Conservation (phyloP, 129 eudicot genomes). For the Ambrosia artemisiifolia region DNA sequence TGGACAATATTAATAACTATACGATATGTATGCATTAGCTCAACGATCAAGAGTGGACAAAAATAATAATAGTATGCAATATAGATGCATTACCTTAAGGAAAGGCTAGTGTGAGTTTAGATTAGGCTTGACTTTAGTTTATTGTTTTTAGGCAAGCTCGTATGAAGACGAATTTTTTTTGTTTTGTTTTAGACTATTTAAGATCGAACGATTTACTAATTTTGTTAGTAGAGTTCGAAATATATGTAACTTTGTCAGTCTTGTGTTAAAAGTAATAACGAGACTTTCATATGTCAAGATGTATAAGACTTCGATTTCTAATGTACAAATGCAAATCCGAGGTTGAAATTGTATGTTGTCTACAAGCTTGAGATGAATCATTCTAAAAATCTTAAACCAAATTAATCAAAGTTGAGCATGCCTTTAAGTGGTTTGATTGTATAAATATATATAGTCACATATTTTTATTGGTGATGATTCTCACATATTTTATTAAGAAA, state of each 20-base stretch:
- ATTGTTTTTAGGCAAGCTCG: not conserved
- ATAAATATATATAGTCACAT: no score
- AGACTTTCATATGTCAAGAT: no score
- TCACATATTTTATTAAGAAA: no score
- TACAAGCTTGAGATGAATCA: no score
- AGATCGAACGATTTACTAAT: not conserved
- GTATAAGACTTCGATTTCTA: no score
- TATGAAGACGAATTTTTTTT: not conserved
- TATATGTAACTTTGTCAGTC: not conserved
- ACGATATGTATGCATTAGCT: constrained; percentile 5
- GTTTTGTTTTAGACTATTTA: not conserved
- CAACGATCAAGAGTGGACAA: constrained; percentile 12
- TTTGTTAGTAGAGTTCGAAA: not conserved
- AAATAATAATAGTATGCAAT: not conserved
- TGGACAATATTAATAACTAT: constrained; percentile 15
- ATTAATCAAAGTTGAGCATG: no score
- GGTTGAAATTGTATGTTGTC: not conserved
- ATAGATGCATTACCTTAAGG: not conserved
- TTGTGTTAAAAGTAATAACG: not conserved
- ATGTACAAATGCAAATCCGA: not conserved
- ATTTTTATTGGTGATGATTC: no score
- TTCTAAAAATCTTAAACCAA: no score
- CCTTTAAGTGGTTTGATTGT: no score
- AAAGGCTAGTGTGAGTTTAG: constrained; percentile 13
- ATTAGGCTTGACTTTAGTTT: not conserved